Base-by-base conservation (phyloP, 2,329 filamentous ascomycete species). In the Fonsecaea erecta region DNA sequence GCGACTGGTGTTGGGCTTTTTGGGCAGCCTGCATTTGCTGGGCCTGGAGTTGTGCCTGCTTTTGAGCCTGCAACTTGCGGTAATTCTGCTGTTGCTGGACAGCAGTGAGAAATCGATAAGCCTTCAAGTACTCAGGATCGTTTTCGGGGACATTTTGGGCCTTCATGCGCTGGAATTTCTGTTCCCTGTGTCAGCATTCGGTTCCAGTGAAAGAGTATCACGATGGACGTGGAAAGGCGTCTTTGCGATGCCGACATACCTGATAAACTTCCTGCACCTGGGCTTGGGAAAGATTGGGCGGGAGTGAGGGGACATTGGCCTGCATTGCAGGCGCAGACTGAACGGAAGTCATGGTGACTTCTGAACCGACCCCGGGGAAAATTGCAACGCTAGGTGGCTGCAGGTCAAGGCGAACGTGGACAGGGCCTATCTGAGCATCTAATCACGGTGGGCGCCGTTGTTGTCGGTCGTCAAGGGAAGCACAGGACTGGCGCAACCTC, bases 141-240 rank as follows among this genome's bases (percentile, higher is more conserved):
- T 85, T 90, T 63, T 88, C 85, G 46, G 91, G 87, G 26, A 96
- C 89, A 71, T 93, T 93, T 73, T 89, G 85, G 62, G 91, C 86
- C 79, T 94, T 95, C 90, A 98, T 93, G 77, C 91, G 87, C 75
- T 91, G 90, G 71, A 91, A 95, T 85, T 92, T 93, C 93, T 97
- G 73, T 56, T 40, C 61, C 37, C 55, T 53, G 9, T 65, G 77
- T 83, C 74, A 85, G 80, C 67, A 32, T 26, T 24, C 18, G 32
- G 40, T 43, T 21, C 55, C 55, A n/a, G 56, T 28, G 34, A n/a
- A 52, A 52, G 62, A 4, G n/a, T 40, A n/a, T n/a, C n/a, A n/a
- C n/a, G n/a, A 37, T n/a, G 48, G 43, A 18, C 5, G 18, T 48
- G 12, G 18, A 14, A 48, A 48, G 21, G 43, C 43, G 3, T 34